Evolutionary conservation across 2,329 filamentous ascomycete species (phyloP).

Genomic region (Alternaria ventricosa): DNA sequence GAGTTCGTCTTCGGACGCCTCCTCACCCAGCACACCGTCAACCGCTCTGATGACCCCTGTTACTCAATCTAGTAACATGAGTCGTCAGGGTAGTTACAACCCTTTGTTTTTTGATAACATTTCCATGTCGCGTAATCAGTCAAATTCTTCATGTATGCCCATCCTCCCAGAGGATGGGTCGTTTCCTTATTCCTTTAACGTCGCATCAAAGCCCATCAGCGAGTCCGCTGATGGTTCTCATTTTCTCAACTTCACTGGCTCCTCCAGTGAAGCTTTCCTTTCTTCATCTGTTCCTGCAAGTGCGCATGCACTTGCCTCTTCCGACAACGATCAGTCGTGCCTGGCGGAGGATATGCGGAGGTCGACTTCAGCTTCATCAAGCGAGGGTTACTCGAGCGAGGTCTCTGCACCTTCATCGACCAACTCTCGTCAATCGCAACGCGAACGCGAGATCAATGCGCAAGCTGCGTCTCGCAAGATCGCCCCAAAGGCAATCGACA

Average conservation of each 20-base stretch:
- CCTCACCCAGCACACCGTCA: conserved; percentile 47
- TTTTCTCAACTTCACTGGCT: conserved; percentile 42
- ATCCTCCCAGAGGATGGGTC: conserved; percentile 45
- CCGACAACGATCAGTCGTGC: conserved; percentile 37
- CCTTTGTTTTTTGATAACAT: conserved; percentile 50
- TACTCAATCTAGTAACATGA: conserved; percentile 52
- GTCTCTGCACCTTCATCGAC: conserved; percentile 53
- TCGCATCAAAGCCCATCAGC: conserved; percentile 45
- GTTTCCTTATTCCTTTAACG: conserved; percentile 43
- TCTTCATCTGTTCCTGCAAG: conserved; percentile 40
- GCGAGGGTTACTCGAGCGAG: conserved; percentile 51
- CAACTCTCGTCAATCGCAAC: conserved; percentile 55
- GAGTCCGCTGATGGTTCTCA: conserved; percentile 37
- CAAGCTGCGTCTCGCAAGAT: conserved; percentile 58
- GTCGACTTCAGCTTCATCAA: conserved; percentile 51
- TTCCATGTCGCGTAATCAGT: conserved; percentile 54
- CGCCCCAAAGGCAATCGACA: conserved; percentile 52
- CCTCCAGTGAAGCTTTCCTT: conserved; percentile 48
- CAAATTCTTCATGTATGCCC: conserved; percentile 47
- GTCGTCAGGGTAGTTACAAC: conserved; percentile 54
- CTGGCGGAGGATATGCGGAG: conserved; percentile 58
- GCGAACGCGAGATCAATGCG: conserved; percentile 57
- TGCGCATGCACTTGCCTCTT: conserved; percentile 43
- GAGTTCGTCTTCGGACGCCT: conserved; percentile 42
- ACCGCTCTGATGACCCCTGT: conserved; percentile 48